phyloP scores from a whole-genome alignment of 2,329 filamentous ascomycete genomes.

The Aspergillus piperis region DNA sequence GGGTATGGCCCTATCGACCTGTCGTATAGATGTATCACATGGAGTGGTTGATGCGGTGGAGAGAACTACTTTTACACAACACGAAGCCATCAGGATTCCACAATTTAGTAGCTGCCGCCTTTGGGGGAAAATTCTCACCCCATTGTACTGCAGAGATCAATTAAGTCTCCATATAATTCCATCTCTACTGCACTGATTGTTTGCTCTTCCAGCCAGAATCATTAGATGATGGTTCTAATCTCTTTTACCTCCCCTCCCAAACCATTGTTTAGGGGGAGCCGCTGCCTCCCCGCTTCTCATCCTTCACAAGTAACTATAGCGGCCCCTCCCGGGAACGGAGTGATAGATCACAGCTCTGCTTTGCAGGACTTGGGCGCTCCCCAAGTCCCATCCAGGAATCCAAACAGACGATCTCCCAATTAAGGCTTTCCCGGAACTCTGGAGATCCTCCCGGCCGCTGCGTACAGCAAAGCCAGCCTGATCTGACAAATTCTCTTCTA shows the following conservation, averaged over 20 bases:
- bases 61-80: neutral
- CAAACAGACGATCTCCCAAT: slow-evolving; percentile 15
- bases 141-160: too few species aligned
- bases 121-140: neutral
- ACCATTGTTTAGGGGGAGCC: neutral
- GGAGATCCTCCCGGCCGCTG: slow-evolving; percentile 21
- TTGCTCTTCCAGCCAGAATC: neutral
- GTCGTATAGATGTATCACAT: slow-evolving; percentile 23
- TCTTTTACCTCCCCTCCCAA: neutral
- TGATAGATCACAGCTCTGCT: slow-evolving; percentile 23
- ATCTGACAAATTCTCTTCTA: slow-evolving; percentile 23
- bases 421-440: slow-evolving; percentile 17
- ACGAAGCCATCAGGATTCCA: neutral
- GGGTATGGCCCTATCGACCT: slow-evolving; percentile 8
- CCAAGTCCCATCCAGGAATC: slow-evolving; percentile 12
- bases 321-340: neutral
- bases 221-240: too few species aligned
- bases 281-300: neutral
- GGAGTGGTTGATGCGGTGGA: slow-evolving; percentile 1
- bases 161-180: neutral
- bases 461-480: slow-evolving; percentile 13
- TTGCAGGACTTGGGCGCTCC: slow-evolving; percentile 12
- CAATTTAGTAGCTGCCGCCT: neutral
- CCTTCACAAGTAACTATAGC: too few species aligned
- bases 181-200: neutral